Evolutionary conservation across 352 stramenopile genomes (phyloP).

Genomic region (Phytopythium oedochilum): DNA sequence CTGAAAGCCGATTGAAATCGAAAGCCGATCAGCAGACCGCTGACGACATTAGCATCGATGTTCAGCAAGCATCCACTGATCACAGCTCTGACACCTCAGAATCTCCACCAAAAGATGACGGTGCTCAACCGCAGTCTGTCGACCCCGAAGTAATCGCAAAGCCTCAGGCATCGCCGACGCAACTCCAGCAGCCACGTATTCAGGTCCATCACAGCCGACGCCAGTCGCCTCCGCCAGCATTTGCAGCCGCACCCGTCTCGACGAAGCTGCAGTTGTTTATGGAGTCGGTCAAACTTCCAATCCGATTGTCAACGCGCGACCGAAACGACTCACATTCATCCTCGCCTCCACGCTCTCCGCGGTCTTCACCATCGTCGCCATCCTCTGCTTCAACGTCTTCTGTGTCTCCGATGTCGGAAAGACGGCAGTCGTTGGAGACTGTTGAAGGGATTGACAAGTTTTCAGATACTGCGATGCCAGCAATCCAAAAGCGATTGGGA

Average conservation of each 20-base stretch:
- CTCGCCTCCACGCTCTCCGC: neutral
- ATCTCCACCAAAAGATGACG: neutral
- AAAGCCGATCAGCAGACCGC: neutral
- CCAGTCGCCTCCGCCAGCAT: neutral
- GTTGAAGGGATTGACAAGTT: too few species aligned
- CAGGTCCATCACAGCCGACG: neutral
- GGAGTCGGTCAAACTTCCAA: neutral
- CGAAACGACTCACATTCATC: neutral
- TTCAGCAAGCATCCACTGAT: neutral
- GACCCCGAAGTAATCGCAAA: neutral
- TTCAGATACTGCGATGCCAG: too few species aligned
- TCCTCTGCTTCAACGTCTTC: slow-evolving; percentile 2
- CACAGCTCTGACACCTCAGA: neutral
- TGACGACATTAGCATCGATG: neutral
- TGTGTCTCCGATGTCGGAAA: neutral
- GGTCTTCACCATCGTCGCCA: neutral
- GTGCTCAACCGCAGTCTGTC: neutral
- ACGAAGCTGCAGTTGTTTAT: neutral
- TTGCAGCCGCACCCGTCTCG: neutral
- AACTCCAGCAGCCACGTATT: neutral
- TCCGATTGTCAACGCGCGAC: neutral
- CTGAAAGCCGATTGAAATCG: neutral
- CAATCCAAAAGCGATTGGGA: too few species aligned
- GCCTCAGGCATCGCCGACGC: neutral
- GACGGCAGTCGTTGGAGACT: neutral